A percentile compares a stretch with the other conserved stretches of the same genome.
Conservation (phyloP, 2,329 filamentous ascomycete species). For the Talaromyces piceae region DNA sequence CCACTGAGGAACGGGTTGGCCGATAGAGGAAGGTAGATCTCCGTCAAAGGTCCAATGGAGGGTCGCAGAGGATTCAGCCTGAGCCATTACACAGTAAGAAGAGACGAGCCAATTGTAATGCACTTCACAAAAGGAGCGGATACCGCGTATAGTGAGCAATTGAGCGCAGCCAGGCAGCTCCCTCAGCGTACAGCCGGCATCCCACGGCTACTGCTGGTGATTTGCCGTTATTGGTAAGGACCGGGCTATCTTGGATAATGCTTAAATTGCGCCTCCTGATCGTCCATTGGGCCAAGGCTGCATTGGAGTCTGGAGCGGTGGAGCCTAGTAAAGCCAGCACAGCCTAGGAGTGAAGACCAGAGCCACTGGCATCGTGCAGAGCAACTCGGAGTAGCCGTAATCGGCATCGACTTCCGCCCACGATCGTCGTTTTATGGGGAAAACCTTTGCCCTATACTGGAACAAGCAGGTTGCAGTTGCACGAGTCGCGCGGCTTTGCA, state of each 20-base stretch:
- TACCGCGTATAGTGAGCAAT: background rate
- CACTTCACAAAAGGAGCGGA: background rate
- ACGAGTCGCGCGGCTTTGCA: conserved; percentile 1
- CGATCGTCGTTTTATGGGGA: background rate
- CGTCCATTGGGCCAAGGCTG: background rate
- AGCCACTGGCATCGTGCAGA: background rate
- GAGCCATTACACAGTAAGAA: background rate
- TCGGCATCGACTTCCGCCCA: background rate
- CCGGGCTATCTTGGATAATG: background rate
- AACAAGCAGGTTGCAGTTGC: background rate
- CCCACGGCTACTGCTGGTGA: no score
- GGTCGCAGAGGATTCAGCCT: background rate
- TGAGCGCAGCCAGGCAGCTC: background rate
- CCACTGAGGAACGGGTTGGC: background rate
- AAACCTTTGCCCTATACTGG: background rate
- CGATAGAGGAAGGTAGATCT: conserved; percentile 1
- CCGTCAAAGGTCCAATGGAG: background rate
- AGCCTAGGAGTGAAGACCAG: background rate
- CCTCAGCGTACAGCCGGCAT: background rate
- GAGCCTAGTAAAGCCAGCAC: background rate
- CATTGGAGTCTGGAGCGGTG: background rate
- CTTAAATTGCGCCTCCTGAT: conserved; percentile 1
- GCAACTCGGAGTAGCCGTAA: background rate
- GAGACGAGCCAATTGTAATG: background rate
- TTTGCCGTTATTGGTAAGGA: background rate